These are phyloP conservation scores for Neobulgaria alba DNA, from an alignment of 2,329 filamentous ascomycete species.

Conservation along the genomic window DNA sequence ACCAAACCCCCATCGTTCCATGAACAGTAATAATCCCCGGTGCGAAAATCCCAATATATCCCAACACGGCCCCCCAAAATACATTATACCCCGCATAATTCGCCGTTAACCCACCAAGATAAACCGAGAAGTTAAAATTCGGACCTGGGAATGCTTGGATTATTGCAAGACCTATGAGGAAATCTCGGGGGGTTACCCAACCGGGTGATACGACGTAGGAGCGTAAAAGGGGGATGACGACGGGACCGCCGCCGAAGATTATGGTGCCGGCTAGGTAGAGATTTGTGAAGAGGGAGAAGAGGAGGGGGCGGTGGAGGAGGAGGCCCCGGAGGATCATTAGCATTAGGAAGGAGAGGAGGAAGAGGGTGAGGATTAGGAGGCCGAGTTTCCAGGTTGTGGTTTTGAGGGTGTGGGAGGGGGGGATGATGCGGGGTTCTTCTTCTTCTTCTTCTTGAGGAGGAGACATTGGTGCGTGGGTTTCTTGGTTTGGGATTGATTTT, in stretches of 20 bases:
- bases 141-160: constrained; percentile 62
- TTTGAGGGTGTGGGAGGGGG: constrained; percentile 23
- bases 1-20: constrained; percentile 49
- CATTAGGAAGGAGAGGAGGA: constrained; percentile 47
- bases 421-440: constrained; percentile 7
- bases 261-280: constrained; percentile 36
- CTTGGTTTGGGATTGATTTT: neutral
- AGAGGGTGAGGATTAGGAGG: constrained; percentile 34
- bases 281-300: constrained; percentile 48
- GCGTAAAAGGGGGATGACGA: constrained; percentile 55
- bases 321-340: constrained; percentile 44
- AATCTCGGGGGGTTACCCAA: constrained; percentile 63
- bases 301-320: constrained; percentile 26
- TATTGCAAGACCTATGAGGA: constrained; percentile 63
- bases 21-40: constrained; percentile 42
- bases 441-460: neutral
- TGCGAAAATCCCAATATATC: constrained; percentile 43
- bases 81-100: constrained; percentile 4
- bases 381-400: constrained; percentile 40
- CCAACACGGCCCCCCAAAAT: constrained; percentile 41
- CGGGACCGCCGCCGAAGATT: constrained; percentile 48
- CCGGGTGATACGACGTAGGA: constrained; percentile 54
- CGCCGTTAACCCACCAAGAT: constrained; percentile 41
- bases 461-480: neutral
- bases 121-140: constrained; percentile 53